These are phyloP conservation scores for Paraurostyla sp. DNA, from an alignment of 73 alveolate genomes.

Conservation along the genomic window DNA sequence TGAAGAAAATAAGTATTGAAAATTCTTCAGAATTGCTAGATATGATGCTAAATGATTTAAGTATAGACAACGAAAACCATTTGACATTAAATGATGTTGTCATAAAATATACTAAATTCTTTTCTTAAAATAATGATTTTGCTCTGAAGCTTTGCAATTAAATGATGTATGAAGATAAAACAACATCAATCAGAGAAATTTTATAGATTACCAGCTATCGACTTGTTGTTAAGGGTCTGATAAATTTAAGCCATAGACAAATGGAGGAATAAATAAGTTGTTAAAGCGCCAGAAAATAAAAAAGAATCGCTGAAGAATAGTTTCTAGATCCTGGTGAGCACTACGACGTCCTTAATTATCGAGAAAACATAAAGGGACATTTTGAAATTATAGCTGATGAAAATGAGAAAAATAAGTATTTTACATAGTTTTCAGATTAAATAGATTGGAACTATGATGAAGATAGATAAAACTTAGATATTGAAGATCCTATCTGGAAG, in stretches of 20 bases:
- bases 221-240: neutral
- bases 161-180: neutral
- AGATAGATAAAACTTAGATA: conserved; percentile 6
- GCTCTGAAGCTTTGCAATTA: conserved; percentile 10
- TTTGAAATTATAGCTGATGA: neutral
- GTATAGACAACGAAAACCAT: neutral
- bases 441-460: conserved; percentile 27
- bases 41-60: neutral
- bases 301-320: too few relatives aligned
- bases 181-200: conserved; percentile 2
- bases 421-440: neutral
- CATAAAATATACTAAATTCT: conserved; percentile 4
- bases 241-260: neutral
- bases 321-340: conserved; percentile 11
- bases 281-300: too few relatives aligned
- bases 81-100: conserved; percentile 8
- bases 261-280: too few relatives aligned
- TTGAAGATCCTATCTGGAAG: conserved; percentile 33
- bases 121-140: neutral
- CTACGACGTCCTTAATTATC: neutral
- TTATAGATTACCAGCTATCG: neutral
- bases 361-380: neutral
- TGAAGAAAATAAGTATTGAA: neutral
- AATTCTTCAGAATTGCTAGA: neutral
- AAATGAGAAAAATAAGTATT: neutral